Conservation (phyloP, 2,329 filamentous ascomycete genomes). For the Cucurbitaria berberidis region DNA sequence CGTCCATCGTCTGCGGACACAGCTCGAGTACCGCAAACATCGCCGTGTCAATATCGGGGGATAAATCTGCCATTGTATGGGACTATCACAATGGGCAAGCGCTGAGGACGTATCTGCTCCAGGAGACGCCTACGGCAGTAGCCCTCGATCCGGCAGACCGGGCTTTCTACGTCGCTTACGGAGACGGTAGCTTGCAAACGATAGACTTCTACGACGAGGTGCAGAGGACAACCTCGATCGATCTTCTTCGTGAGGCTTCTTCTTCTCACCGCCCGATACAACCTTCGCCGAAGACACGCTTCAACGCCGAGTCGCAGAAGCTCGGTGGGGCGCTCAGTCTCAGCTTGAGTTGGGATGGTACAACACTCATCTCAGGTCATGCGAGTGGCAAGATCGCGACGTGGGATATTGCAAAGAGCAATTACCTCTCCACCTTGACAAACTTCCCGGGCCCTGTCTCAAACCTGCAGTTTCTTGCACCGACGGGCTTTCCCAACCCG, state of each 20-base stretch:
- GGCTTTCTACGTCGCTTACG: constrained; percentile 79
- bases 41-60: constrained; percentile 80
- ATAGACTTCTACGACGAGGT: constrained; percentile 72
- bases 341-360: constrained; percentile 81
- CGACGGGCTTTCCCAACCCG: constrained; percentile 56
- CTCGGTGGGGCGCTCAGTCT: constrained; percentile 72
- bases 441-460: constrained; percentile 83
- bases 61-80: constrained; percentile 92
- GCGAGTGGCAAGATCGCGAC: constrained; percentile 75
- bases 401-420: constrained; percentile 79
- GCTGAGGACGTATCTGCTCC: constrained; percentile 82
- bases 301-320: constrained; percentile 64
- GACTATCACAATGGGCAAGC: constrained; percentile 81
- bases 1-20: constrained; percentile 66
- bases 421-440: constrained; percentile 69
- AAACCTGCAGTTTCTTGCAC: constrained; percentile 76
- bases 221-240: constrained; percentile 46
- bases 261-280: constrained; percentile 60
- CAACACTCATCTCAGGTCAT: constrained; percentile 80
- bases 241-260: constrained; percentile 59
- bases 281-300: constrained; percentile 47
- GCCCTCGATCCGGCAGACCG: constrained; percentile 82
- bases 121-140: constrained; percentile 73
- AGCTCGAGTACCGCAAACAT: constrained; percentile 77
- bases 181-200: constrained; percentile 79